Evolutionary conservation across 1,139 yeast genomes (phyloP).

Genomic region (Hansenula lynferdii): DNA sequence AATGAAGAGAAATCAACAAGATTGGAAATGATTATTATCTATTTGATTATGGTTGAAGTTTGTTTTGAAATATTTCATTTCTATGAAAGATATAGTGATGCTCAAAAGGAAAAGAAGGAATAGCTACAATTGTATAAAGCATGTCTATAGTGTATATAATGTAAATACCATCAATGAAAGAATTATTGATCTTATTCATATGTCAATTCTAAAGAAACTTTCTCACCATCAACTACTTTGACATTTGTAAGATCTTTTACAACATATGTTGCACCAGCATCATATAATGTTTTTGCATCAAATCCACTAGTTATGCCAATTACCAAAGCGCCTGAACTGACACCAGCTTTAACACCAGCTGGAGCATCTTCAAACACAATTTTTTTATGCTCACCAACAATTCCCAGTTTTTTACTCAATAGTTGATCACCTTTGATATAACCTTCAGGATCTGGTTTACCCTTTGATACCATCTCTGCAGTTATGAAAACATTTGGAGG

Average conservation of each 20-base stretch:
- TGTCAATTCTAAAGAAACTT: constrained; percentile 17
- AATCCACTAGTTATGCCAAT: constrained; percentile 83
- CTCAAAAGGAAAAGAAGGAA: no score
- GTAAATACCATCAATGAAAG: no score
- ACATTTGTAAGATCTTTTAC: constrained; percentile 61
- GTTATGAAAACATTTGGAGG: constrained; percentile 72
- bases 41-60: constrained; percentile 79
- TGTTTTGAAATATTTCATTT: constrained; percentile 70
- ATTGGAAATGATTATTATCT: constrained; percentile 83
- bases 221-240: constrained; percentile 28
- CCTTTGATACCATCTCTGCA: constrained; percentile 70
- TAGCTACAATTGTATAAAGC: no score
- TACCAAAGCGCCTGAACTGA: constrained; percentile 77
- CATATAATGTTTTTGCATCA: constrained; percentile 60
- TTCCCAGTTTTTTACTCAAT: constrained; percentile 58
- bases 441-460: constrained; percentile 85
- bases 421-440: constrained; percentile 39
- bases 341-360: constrained; percentile 82
- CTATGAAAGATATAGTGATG: constrained; percentile 34
- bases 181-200: constrained; percentile 3
- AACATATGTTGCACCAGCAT: constrained; percentile 77
- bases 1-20: constrained; percentile 74
- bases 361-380: constrained; percentile 88
- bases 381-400: constrained; percentile 27
- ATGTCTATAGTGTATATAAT: no score